Evolutionary conservation across 2,329 filamentous ascomycete species (phyloP), one percentile per base, ranked within the genome.

Genomic region (Dendryphion nanum): DNA sequence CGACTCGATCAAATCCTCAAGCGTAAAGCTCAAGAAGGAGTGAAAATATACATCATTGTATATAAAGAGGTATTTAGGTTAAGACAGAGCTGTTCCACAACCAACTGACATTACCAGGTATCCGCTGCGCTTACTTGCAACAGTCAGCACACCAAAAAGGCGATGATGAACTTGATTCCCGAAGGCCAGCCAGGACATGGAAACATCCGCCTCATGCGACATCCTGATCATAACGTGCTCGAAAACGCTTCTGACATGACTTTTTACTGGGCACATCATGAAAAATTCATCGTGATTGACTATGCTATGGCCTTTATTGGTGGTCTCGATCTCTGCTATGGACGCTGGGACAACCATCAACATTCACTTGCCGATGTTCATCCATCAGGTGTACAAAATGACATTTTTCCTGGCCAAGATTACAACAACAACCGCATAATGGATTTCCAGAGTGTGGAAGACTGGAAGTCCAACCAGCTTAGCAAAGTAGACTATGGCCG

Each of bases 401-500:
- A 96, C 64, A 75, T 96, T 15, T 98, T 89, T 76, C 90, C 93
- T 0, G 93, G 93, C 1, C 93, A 98, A 60, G 93, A 98, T 57
- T 97, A 94, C 73, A 97, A 97, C 67, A 97, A 97, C 67, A 96
- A 95, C 63, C 82, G 91, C 24, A 83, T 97, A 52, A 86, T 95
- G 84, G 93, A 98, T 57, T 98, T 97, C 63, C 78, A 96, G 53
- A 85, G 84, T 20, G 93, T 97, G 1, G 66, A 86, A 19, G 85
- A 96, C 59, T 97, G 91, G 91, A 89, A 93, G 65, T 80, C 85
- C 34, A 97, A 98, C 50, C 89, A 95, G 62, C 73, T 97, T 13
- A 89, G 83, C 64, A 97, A 97, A 68, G 82, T 85, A 3, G 88
- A 95, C 33, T 94, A 84, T 54, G 90, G 90, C 6, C 84, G 93